Conservation (phyloP, 2,329 filamentous ascomycete genomes). For the Chrysosporium queenslandicum region DNA sequence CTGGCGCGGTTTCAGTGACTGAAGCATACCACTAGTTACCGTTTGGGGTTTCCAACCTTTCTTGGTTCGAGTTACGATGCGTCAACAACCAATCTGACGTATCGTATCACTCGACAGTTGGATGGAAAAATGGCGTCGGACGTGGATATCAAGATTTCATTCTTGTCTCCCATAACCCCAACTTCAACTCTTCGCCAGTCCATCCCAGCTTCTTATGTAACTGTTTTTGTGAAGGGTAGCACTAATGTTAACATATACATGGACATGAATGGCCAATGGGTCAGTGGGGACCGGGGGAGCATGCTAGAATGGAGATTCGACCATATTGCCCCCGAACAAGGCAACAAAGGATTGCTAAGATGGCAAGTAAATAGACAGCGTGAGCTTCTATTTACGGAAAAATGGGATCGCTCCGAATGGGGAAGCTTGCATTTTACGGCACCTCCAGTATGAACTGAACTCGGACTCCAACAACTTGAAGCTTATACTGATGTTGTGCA, state of each 20-base stretch:
- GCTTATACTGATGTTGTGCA: neutral
- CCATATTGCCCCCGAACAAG: constrained; percentile 33
- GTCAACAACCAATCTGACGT: constrained; percentile 60
- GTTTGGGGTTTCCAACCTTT: constrained; percentile 50
- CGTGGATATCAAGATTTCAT: constrained; percentile 47
- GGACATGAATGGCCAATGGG: constrained; percentile 68
- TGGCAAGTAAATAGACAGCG: constrained; percentile 36
- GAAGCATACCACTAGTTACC: constrained; percentile 37
- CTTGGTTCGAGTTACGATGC: constrained; percentile 56
- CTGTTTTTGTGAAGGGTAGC: constrained; percentile 56
- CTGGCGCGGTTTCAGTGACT: neutral
- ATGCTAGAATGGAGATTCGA: constrained; percentile 60
- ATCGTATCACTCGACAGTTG: constrained; percentile 42
- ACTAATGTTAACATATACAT: constrained; percentile 54
- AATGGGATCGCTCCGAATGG: constrained; percentile 69
- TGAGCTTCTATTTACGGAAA: constrained; percentile 65
- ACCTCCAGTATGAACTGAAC: constrained; percentile 41
- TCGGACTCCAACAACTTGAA: constrained; percentile 3
- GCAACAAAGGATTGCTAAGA: constrained; percentile 33
- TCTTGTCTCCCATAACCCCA: constrained; percentile 67
- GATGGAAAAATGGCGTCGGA: constrained; percentile 24
- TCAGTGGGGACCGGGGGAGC: constrained; percentile 62
- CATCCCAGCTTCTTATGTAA: constrained; percentile 72
- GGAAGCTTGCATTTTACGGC: constrained; percentile 68
- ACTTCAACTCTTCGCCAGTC: constrained; percentile 71